Evolutionary conservation across 2,329 filamentous ascomycete species (phyloP), one percentile per base, ranked within the genome.

Genomic region (Colletotrichum abscissum): DNA sequence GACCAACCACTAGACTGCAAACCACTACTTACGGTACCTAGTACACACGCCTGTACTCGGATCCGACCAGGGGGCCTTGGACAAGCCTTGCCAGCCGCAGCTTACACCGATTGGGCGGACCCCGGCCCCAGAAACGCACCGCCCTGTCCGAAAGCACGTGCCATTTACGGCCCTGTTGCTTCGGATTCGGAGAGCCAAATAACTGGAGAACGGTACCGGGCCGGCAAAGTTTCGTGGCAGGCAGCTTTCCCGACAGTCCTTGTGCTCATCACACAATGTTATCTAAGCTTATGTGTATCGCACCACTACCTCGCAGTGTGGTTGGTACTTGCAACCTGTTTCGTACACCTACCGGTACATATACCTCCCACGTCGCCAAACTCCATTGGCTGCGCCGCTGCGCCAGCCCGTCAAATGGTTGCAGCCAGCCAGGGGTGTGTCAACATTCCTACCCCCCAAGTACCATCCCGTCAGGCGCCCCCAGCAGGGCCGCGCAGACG

Each of bases 131-230:
- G 9, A 4, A 6, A 16, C 1, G 16, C 5, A 1, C 42, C 42
- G 8, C 19, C 16, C 1, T 19, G 8, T 3, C 16, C 42, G 16
- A 46, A 1, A 16, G 42, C 42, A 19, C 42, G 19, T 19, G 3
- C 19, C 7, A 4, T 7, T 0, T 46, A 1, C 42, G 19, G 19
- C 16, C 42, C 42, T 6, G 42, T 1, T 0, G 8, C 5, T 46
- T 46, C 42, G 42, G 42, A 46, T n/a, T 6, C 42, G 42, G 19
- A 46, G 0, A n/a, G 16, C 3, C 2, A 46, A 46, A 46, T n/a
- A 9, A n/a, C 7, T 46, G 16, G 42, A 16, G 7, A 46, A 4
- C 2, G 6, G 16, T 9, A n/a, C 42, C 16, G 42, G 19, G 19
- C 3, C 42, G 16, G 42, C 2, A 6, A 9, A n/a, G 42, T 46